Base-by-base conservation (phyloP, 2,329 filamentous ascomycete species). In the Calonectria fujianensis region DNA sequence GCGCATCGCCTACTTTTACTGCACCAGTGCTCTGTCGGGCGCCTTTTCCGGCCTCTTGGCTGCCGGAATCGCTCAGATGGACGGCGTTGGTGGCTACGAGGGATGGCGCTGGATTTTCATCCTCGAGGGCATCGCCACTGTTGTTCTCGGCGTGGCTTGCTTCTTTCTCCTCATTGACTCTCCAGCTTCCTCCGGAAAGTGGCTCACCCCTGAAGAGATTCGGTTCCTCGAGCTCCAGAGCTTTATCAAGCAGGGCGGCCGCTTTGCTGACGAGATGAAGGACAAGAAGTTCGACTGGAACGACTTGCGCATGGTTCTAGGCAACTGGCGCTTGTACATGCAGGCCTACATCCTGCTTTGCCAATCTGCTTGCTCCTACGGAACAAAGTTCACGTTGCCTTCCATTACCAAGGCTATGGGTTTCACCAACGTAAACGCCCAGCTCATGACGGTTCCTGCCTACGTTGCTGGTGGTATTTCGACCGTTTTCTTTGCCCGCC, bases 401-500 rank as follows among this genome's bases (percentile, higher is more conserved):
- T 80, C 83, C 11, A 86, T 87, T 52, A 83, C 86, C 71, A 78
- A 81, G 61, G 83, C 81, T 29, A 84, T 87, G 78, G 85, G 85
- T 0, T 87, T 83, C 77, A 82, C 82, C 5, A 83, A 82, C n/a
- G 79, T 80, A 18, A 76, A 77, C 4, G 80, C 82, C 0, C 81
- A 82, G 67, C 72, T 82, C 5, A 89, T 91, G 84, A 90, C 90
- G 3, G 89, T 91, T 0, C 90, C 90, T 0, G 89, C 89, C 0
- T 91, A 91, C 74, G 88, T 91, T 2, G 89, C 88, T 0, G 93
- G 92, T 0, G 91, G 91, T 2, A 83, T 93, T 3, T 77, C 93
- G 0, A 94, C 93, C 0, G 85, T 95, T 6, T 70, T 85, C 1
- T 86, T 94, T 48, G 93, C 93, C 1, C 93, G 88, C 78, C 81